Evolutionary conservation across 176 grass and related monocot species (phyloP).

Genomic region (Bolboschoenus planiculmis): DNA sequence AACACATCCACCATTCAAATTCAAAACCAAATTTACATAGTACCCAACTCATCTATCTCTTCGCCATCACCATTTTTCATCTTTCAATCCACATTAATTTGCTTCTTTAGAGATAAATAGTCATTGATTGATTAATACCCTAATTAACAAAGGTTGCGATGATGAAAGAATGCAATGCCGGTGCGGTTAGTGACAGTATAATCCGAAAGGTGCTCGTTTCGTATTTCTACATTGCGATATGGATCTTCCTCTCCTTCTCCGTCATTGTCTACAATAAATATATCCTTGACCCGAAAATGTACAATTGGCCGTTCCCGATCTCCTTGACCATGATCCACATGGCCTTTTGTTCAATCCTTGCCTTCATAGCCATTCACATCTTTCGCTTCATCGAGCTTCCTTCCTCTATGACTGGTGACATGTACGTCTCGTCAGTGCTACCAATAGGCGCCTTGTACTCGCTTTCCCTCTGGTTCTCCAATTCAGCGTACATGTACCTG

Average conservation of each 20-base stretch:
- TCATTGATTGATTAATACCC: neutral
- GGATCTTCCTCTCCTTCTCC: slow-evolving; percentile 95
- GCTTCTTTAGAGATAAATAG: neutral
- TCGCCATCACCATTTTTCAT: neutral
- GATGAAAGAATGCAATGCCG: slow-evolving; percentile 33
- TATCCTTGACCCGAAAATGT: slow-evolving; percentile 98
- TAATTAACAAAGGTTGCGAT: neutral
- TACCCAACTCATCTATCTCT: slow-evolving; percentile 7
- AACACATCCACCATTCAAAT: neutral
- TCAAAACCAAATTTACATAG: slow-evolving; percentile 13
- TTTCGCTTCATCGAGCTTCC: slow-evolving; percentile 69
- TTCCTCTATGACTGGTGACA: slow-evolving; percentile 52
- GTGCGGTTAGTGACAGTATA: slow-evolving; percentile 29
- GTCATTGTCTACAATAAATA: slow-evolving; percentile 99
- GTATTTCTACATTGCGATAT: slow-evolving; percentile 67
- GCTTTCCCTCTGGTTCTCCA: slow-evolving; percentile 96
- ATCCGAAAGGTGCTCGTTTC: slow-evolving; percentile 68
- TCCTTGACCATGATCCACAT: slow-evolving; percentile 95
- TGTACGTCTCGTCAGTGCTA: slow-evolving; percentile 66
- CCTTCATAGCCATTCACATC: slow-evolving; percentile 56
- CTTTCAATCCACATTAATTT: neutral
- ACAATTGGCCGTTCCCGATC: slow-evolving; percentile 97
- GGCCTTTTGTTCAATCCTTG: slow-evolving; percentile 85
- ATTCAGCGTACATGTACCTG: slow-evolving; percentile 97
- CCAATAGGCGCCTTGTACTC: slow-evolving; percentile 95